These are phyloP conservation scores for Linnemannia elongata DNA, from an alignment of 192 early-diverging fungal species.

Conservation along the genomic window DNA sequence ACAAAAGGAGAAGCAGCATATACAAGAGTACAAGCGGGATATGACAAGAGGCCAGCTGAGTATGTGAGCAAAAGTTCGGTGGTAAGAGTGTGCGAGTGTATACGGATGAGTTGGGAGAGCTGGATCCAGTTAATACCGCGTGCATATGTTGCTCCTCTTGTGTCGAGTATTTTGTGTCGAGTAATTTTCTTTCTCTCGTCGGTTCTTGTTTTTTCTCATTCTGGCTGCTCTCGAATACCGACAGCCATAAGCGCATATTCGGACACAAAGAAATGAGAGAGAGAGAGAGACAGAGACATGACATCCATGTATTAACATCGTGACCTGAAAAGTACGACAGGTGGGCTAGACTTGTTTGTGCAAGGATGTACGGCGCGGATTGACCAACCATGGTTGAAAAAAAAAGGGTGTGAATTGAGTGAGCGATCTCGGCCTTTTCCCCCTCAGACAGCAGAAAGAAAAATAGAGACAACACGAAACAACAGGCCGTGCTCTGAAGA, in stretches of 20 bases:
- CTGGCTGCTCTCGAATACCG: background rate
- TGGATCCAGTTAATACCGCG: background rate
- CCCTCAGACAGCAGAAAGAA: background rate
- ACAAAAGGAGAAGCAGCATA: background rate
- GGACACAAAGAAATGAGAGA: background rate
- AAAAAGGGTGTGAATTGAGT: background rate
- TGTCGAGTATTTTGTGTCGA: background rate
- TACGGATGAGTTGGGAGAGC: background rate
- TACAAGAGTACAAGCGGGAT: background rate
- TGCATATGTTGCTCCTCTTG: background rate
- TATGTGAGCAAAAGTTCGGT: background rate
- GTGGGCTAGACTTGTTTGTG: slow-evolving; percentile 11
- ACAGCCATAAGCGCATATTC: background rate
- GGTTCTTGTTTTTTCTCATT: background rate
- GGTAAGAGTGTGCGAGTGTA: background rate
- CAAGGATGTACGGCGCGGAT: background rate
- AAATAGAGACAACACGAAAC: background rate
- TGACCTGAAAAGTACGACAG: background rate
- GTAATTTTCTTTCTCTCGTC: background rate
- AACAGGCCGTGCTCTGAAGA: background rate
- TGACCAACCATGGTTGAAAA: background rate
- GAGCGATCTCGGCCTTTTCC: background rate
- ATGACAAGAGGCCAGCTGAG: background rate
- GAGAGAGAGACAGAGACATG: background rate
- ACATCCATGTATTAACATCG: background rate